phyloP scores from a whole-genome alignment of 768 basidiomycete species.

The Filobasidium wieringae region DNA sequence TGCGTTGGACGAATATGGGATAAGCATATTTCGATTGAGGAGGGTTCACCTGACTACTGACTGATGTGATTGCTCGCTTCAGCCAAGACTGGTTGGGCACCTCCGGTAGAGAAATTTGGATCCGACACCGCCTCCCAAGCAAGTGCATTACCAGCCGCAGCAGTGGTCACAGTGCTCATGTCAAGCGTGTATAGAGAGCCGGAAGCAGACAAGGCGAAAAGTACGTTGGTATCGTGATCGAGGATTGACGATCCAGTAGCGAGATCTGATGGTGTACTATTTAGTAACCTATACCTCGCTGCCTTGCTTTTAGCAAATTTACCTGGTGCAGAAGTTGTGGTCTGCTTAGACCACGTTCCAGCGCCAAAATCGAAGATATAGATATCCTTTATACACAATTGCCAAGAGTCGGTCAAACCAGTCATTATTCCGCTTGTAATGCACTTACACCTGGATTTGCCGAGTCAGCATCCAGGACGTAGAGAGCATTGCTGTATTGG shows the following conservation, averaged over 20 bases:
- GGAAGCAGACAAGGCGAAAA: conserved; percentile 48
- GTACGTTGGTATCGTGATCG: conserved; percentile 88
- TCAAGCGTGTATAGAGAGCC: conserved; percentile 54
- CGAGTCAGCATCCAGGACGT: conserved; percentile 66
- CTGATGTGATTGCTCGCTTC: conserved; percentile 71
- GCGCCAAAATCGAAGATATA: conserved; percentile 65
- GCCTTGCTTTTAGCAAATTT: not conserved
- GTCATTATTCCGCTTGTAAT: too few relatives aligned
- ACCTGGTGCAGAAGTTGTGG: conserved; percentile 36
- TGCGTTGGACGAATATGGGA: not conserved
- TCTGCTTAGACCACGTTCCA: conserved; percentile 62
- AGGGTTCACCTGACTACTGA: conserved; percentile 7
- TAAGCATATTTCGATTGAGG: not conserved
- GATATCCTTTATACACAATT: conserved; percentile 40
- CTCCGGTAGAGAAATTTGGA: conserved; percentile 47
- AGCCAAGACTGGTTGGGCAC: conserved; percentile 49
- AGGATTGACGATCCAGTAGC: conserved; percentile 59
- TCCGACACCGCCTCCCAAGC: conserved; percentile 55
- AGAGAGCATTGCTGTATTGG: conserved; percentile 74
- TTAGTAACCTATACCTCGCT: not conserved
- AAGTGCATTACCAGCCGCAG: conserved; percentile 47
- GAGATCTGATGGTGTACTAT: conserved; percentile 44
- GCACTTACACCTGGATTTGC: conserved; percentile 48
- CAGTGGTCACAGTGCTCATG: conserved; percentile 54
- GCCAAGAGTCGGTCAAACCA: not conserved